Evolutionary conservation across 352 stramenopile species (phyloP).

Genomic region (Pythium biforme): DNA sequence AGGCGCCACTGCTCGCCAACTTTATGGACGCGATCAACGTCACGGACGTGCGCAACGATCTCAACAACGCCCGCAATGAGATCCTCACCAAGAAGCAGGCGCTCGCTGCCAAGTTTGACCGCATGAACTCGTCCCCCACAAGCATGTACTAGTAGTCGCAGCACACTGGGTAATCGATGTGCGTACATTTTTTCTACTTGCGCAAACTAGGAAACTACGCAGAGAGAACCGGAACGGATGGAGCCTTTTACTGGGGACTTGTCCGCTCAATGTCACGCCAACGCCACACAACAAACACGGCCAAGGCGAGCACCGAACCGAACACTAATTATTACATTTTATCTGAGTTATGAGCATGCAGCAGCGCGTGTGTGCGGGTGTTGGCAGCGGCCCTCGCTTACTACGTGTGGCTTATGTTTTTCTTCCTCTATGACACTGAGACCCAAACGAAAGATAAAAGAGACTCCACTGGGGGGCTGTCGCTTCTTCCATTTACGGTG

Average conservation of each 20-base stretch:
- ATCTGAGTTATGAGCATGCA: conserved; percentile 1
- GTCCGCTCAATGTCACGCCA: no score
- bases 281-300: no score
- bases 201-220: no score
- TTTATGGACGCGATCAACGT: conserved; percentile 91
- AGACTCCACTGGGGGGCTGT: not conserved
- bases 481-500: conserved; percentile 7
- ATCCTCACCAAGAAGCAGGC: conserved; percentile 90
- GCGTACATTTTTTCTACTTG: conserved; percentile 1
- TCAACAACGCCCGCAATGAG: conserved; percentile 83
- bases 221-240: no score
- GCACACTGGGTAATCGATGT: not conserved
- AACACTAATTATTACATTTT: conserved; percentile 39
- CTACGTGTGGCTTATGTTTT: not conserved
- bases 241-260: no score
- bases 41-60: conserved; percentile 81
- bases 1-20: conserved; percentile 81
- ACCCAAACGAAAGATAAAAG: conserved; percentile 9
- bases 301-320: not conserved
- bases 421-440: conserved; percentile 28
- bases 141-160: conserved; percentile 37
- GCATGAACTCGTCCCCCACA: conserved; percentile 63
- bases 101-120: conserved; percentile 81
- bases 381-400: not conserved
- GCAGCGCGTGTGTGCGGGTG: not conserved